Conservation (phyloP, 2,329 filamentous ascomycete genomes). For the Diaporthe aspalathi region DNA sequence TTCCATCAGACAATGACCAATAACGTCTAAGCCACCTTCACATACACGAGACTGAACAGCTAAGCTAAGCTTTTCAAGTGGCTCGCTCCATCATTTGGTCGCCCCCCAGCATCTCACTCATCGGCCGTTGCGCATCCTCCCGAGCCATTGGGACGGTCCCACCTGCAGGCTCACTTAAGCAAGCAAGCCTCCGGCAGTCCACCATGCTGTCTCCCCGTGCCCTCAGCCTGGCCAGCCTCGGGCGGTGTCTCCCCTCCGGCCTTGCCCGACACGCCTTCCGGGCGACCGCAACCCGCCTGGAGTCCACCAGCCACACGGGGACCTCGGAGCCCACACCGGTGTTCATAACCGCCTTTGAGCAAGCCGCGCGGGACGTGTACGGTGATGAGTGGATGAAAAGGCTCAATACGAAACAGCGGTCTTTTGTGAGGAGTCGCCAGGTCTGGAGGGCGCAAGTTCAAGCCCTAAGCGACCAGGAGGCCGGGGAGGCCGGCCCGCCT, state of each 20-base stretch:
- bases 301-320: too few species aligned
- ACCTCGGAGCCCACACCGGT: not conserved
- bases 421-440: not conserved
- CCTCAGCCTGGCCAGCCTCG: not conserved
- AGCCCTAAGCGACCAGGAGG: too few species aligned
- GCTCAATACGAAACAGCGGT: not conserved
- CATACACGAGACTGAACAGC: not conserved
- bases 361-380: not conserved
- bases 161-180: not conserved
- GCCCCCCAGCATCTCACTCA: not conserved
- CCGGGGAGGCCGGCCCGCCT: too few species aligned
- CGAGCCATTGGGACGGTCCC: not conserved
- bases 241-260: not conserved
- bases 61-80: not conserved
- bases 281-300: not conserved
- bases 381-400: not conserved
- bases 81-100: not conserved
- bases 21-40: not conserved
- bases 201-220: not conserved
- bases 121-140: not conserved
- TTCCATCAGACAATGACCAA: not conserved
- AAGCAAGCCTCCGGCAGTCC: not conserved
- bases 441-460: too few species aligned
- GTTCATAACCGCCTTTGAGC: not conserved
- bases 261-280: too few species aligned